Evolutionary conservation across 2,329 filamentous ascomycete species (phyloP).

Genomic region (Aureobasidium musti): DNA sequence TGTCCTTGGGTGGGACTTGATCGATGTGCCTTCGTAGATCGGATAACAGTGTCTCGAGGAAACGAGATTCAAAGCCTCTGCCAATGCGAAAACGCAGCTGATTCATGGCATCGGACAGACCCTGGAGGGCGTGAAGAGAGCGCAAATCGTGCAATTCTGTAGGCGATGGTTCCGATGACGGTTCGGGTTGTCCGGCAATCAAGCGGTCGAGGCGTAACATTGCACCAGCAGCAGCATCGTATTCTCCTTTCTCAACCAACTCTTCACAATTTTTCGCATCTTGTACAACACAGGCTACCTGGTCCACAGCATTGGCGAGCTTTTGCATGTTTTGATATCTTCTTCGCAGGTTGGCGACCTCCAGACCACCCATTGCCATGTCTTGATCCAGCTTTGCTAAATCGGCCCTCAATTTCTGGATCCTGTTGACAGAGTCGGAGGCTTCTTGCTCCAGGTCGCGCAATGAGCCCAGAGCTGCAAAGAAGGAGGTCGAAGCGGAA

Average conservation of each 20-base stretch:
- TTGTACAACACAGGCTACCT: constrained; percentile 76
- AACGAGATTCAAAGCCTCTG: constrained; percentile 79
- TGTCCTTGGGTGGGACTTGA: constrained; percentile 68
- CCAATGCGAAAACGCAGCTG: constrained; percentile 79
- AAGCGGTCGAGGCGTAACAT: constrained; percentile 78
- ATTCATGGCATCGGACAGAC: constrained; percentile 74
- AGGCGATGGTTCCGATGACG: constrained; percentile 38
- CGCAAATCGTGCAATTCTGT: constrained; percentile 66
- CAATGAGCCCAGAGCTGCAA: constrained; percentile 86
- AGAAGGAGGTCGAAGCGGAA: constrained; percentile 92
- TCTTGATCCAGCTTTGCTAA: constrained; percentile 79
- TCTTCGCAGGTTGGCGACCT: constrained; percentile 80
- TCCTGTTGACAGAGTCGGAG: constrained; percentile 83
- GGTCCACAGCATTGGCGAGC: constrained; percentile 77
- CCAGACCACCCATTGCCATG: constrained; percentile 79
- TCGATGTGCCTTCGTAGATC: constrained; percentile 82
- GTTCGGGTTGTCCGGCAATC: constrained; percentile 69
- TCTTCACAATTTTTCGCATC: constrained; percentile 75
- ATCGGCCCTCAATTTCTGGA: constrained; percentile 77
- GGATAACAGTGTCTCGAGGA: constrained; percentile 72
- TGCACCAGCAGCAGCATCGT: constrained; percentile 75
- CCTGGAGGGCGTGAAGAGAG: constrained; percentile 74
- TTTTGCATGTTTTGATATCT: constrained; percentile 81
- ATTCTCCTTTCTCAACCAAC: constrained; percentile 77
- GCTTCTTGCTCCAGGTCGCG: constrained; percentile 91